Base-by-base conservation (phyloP, 2,329 filamentous ascomycete genomes). In the Arthrobotrys conoides region DNA sequence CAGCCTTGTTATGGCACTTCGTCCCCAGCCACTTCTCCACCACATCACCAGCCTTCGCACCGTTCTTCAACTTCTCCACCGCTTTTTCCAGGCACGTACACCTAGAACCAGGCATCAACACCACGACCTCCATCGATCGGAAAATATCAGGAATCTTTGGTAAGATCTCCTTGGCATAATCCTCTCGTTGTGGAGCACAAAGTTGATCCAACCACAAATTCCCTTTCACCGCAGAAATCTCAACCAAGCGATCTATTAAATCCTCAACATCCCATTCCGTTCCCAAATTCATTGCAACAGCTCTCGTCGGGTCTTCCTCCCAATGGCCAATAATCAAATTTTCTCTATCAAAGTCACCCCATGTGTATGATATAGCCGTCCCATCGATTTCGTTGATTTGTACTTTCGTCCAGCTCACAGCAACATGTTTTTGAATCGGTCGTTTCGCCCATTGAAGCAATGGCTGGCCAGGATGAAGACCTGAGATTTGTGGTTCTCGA, bases 261-360 rank as follows among this genome's bases (percentile, higher is more conserved):
- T 78, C 73, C 20, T 69, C 71, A 57, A 78, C 41, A 33, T 78
- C 75, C 75, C 75, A 78, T 55, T 78, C 75, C 9, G 75, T 78
- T 1, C 75, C 75, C n/a, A 78, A 59, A 10, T 69, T 68, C 75
- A 78, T 78, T 4, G 68, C 53, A 24, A 78, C 68, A 36, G 75
- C 75, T 24, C 75, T 64, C 3, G 63, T 78, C 36, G 75, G 68
- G 46, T 78, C 75, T 18, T 78, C 75, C 30, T 78, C 63, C 68
- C 68, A 72, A 27, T 78, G 75, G 3, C 75, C 75, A 44, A 78
- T 53, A 27, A 78, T 69, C 75, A 78, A 61, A 2, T 78, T 71
- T 44, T 78, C 75, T 9, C 75, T 24, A 10, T 78, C 75, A 33
- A 78, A 78, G 30, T 78, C 75, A 16, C 75, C 75, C 75, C 75